phyloP scores from a whole-genome alignment of 2,329 filamentous ascomycete species.

The Scleromitrula shiraiana region DNA sequence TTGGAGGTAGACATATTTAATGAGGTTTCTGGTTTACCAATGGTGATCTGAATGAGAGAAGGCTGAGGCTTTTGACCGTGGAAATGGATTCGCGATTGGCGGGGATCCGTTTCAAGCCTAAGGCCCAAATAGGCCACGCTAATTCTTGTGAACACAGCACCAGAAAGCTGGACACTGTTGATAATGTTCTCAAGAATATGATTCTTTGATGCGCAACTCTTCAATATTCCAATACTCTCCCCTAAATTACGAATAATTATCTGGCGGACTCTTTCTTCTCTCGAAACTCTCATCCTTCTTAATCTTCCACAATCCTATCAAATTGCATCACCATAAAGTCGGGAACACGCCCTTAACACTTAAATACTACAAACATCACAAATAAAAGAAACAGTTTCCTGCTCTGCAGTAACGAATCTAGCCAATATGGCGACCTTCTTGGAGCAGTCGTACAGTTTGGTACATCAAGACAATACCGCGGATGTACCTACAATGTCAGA shows the following conservation, averaged over 20 bases:
- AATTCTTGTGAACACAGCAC: conserved; percentile 10
- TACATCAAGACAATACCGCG: conserved; percentile 94
- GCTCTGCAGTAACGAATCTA: conserved; percentile 12
- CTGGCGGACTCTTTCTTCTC: conserved; percentile 9
- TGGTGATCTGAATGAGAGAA: conserved; percentile 9
- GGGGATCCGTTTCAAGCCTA: conserved; percentile 2
- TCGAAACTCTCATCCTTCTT: conserved; percentile 11
- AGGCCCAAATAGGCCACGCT: conserved; percentile 9
- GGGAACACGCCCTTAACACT: conserved; percentile 13
- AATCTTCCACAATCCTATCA: conserved; percentile 9
- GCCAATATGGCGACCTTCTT: conserved; percentile 86
- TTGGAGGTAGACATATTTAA: conserved; percentile 39
- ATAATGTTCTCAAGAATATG: conserved; percentile 8
- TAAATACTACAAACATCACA: conserved; percentile 4
- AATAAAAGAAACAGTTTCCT: conserved; percentile 19
- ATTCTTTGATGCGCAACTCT: conserved; percentile 20
- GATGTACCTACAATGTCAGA: conserved; percentile 88
- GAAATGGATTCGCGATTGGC: background rate
- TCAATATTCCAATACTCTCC: conserved; percentile 12
- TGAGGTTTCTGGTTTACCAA: background rate
- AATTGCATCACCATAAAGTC: conserved; percentile 12
- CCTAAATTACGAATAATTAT: conserved; percentile 15
- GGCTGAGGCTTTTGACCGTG: conserved; percentile 18
- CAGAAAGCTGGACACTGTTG: conserved; percentile 11
- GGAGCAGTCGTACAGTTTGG: conserved; percentile 90